Evolutionary conservation across 768 basidiomycete genomes (phyloP), one percentile per base, ranked within the genome.

Genomic region (Termitomyces sp.): DNA sequence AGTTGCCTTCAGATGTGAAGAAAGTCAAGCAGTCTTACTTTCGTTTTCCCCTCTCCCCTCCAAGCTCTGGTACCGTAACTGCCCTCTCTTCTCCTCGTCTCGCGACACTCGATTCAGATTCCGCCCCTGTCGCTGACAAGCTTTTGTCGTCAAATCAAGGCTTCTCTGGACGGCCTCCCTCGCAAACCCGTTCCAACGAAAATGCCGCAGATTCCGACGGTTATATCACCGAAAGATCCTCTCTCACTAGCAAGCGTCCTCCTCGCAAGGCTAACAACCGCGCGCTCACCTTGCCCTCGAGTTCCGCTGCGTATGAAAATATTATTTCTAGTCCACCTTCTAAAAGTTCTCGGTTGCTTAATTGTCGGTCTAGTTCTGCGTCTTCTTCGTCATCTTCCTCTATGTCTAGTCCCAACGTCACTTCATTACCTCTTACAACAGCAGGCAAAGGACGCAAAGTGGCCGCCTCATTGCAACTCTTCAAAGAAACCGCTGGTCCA

Each of bases 401-500:
- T n/a, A 70, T 67, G n/a, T 68, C 72, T 18, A 67, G 68, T 53
- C 67, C 64, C 14, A 72, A 75, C 44, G 59, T 50, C 16, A 56
- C 66, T 36, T 66, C 67, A 5, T 62, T 69, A 16, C 71, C 68
- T 28, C 72, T 71, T 53, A 63, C 73, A 18, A 69, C 69, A 36
- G 67, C 75, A 44, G 85, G 84, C 20, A 88, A 86, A 50, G 87
- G 89, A 33, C 84, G 91, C 64, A 93, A 93, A 70, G 91, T 93
- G 35, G 91, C 91, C 1, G 90, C 87, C 12, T 85, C 87, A 5
- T 77, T 93, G 12, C 86, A 91, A 64, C 79, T 93, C 12, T 93
- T 93, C 79, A 91, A 88, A 66, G 88, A 91, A 73, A 86, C 89
- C 0, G 74, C 79, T 48, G 75, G 77, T 36, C 61, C 73, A 3